Evolutionary conservation across 371 early-diverging fungal genomes (phyloP).

Genomic region (Mucor velutinosus): DNA sequence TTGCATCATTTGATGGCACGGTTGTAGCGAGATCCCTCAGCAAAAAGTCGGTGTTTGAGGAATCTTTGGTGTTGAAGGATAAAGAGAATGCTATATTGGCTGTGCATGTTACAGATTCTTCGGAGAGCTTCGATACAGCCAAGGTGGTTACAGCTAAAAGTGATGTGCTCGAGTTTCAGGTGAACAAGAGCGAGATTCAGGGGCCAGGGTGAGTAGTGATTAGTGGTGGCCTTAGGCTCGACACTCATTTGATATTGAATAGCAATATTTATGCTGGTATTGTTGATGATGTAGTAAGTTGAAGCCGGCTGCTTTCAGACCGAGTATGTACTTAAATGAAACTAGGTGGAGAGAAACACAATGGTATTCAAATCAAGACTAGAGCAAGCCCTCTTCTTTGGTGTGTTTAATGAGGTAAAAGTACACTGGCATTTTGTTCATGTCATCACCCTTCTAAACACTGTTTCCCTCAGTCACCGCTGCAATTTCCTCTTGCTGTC

Average conservation of each 20-base stretch:
- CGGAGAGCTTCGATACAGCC: neutral
- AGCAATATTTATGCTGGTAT: conserved; percentile 14
- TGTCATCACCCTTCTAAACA: neutral
- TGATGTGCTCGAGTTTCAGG: conserved; percentile 7
- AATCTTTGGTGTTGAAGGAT: conserved; percentile 5
- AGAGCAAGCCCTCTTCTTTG: conserved; percentile 19
- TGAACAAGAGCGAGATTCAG: conserved; percentile 5
- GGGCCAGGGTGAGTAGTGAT: conserved; percentile 6
- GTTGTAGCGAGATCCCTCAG: conserved; percentile 6
- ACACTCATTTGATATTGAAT: neutral
- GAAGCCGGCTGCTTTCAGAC: neutral
- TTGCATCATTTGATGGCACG: conserved; percentile 16
- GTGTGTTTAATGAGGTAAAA: conserved; percentile 12
- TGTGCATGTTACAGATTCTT: neutral
- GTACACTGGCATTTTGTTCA: neutral
- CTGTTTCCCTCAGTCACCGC: neutral
- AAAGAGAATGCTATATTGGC: neutral
- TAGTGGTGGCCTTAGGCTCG: neutral
- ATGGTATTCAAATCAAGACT: conserved; percentile 14
- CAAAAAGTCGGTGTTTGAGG: conserved; percentile 18
- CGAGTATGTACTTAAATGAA: neutral
- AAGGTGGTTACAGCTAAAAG: conserved; percentile 3
- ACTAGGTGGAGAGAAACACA: conserved; percentile 12
- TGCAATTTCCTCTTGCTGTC: conserved; percentile 13
- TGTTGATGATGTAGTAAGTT: conserved; percentile 7